Evolutionary conservation across 257 asterid genomes (phyloP).

Genomic region (Petunia secreta): DNA sequence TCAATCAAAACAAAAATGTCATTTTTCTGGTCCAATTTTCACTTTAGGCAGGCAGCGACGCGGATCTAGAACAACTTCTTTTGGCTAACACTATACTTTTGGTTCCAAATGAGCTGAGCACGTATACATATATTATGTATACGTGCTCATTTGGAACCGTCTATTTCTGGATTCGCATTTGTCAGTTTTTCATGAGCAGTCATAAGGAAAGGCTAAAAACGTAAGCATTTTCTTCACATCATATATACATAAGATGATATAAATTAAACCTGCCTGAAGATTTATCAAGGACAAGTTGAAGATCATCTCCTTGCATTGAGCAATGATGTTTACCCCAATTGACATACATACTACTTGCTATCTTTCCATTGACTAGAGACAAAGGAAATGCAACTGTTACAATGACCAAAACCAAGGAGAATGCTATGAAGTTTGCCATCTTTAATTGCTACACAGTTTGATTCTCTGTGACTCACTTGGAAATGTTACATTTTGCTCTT

Average conservation of each 20-base stretch:
- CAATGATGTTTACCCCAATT: conserved; percentile 23
- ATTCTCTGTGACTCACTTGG: neutral
- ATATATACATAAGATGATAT: neutral
- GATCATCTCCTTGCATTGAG: conserved; percentile 6
- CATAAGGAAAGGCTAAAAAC: no score
- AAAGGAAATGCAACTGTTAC: conserved; percentile 11
- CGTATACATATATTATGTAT: no score
- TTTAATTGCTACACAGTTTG: neutral
- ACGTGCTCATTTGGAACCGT: no score
- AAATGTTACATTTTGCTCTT: neutral
- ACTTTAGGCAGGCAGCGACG: no score
- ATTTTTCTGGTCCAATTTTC: no score
- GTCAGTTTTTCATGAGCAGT: no score
- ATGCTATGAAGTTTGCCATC: conserved; percentile 15
- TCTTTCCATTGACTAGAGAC: neutral
- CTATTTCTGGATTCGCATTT: no score
- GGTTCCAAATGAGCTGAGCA: no score
- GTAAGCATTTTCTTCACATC: no score
- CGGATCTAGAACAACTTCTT: no score
- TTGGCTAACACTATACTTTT: no score
- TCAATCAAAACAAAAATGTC: no score
- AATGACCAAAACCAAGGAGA: conserved; percentile 22
- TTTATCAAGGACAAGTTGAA: conserved; percentile 24
- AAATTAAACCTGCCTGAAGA: conserved; percentile 14
- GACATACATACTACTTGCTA: conserved; percentile 25